phyloP scores from a whole-genome alignment of 176 grass and related monocot species.

The Oryza longistaminata region DNA sequence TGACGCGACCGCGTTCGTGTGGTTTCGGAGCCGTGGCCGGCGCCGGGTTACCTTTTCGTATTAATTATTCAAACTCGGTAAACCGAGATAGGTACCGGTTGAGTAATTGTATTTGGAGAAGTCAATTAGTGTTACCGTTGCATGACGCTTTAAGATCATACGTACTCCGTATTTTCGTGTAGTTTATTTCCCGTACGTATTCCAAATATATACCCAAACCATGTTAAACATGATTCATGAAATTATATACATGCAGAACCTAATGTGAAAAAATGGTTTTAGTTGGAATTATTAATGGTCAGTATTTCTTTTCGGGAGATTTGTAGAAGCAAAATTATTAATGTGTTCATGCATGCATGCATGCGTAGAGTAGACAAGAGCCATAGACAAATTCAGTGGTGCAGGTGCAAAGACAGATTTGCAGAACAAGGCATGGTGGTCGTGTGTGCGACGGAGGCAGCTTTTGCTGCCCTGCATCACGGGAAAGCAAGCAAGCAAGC shows the following conservation, averaged over 20 bases:
- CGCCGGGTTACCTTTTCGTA: constrained; percentile 22
- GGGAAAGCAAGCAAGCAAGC: constrained; percentile 31
- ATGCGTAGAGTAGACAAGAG: not conserved
- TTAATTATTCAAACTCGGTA: not conserved
- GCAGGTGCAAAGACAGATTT: constrained; percentile 28
- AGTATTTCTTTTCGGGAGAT: not conserved
- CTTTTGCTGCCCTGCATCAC: constrained; percentile 19
- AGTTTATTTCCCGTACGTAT: not conserved
- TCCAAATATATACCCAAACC: not conserved
- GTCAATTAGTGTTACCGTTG: too few relatives aligned
- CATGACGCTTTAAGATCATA: not conserved
- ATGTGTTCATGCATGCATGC: not conserved
- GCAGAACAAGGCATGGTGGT: constrained; percentile 30
- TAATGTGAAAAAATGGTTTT: not conserved
- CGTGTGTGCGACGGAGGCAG: not conserved
- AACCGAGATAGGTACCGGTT: not conserved
- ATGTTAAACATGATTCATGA: not conserved
- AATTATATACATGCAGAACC: not conserved
- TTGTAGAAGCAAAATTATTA: not conserved
- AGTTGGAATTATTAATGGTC: constrained; percentile 5
- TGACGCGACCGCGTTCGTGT: constrained; percentile 10
- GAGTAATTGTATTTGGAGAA: too few relatives aligned
- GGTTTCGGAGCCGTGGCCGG: constrained; percentile 8
- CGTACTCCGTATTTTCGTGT: not conserved
- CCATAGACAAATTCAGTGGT: constrained; percentile 38